Conservation (phyloP, 176 grass and related monocot genomes). For the Rhynchospora breviuscula region DNA sequence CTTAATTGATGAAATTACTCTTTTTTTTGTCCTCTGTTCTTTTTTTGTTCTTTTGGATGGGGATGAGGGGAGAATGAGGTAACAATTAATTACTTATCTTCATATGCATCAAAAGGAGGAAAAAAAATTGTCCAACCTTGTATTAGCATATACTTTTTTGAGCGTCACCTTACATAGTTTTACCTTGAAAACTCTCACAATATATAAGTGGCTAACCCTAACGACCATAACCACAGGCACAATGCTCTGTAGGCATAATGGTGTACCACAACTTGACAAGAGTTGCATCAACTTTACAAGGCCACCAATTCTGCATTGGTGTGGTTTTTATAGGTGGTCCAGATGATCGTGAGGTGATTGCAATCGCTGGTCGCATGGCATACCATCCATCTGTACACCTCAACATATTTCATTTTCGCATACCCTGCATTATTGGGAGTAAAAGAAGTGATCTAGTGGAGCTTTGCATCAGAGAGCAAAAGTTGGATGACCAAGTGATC, state of each 20-base stretch:
- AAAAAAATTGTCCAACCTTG: too few relatives aligned
- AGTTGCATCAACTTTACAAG: background rate
- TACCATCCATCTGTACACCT: background rate
- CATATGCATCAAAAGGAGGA: too few relatives aligned
- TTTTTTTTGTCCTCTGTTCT: background rate
- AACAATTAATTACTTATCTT: too few relatives aligned
- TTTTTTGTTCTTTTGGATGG: background rate
- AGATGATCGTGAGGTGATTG: slow-evolving; percentile 35
- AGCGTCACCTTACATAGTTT: too few relatives aligned
- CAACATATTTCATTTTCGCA: slow-evolving; percentile 13
- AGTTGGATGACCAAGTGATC: slow-evolving; percentile 20
- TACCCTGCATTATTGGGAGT: background rate
- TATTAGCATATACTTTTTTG: too few relatives aligned
- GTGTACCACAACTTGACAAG: slow-evolving; percentile 7
- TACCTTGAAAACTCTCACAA: too few relatives aligned
- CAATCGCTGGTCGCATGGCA: background rate
- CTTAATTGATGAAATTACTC: too few relatives aligned
- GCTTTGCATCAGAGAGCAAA: background rate
- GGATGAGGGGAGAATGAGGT: too few relatives aligned
- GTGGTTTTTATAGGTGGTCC: slow-evolving; percentile 36
- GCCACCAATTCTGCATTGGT: background rate
- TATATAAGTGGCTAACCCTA: too few relatives aligned
- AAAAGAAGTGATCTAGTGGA: background rate
- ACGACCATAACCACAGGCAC: background rate
- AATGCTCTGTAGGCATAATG: slow-evolving; percentile 29